phyloP scores from a whole-genome alignment of 352 stramenopile genomes.

The Pelagophyceae sp. region DNA sequence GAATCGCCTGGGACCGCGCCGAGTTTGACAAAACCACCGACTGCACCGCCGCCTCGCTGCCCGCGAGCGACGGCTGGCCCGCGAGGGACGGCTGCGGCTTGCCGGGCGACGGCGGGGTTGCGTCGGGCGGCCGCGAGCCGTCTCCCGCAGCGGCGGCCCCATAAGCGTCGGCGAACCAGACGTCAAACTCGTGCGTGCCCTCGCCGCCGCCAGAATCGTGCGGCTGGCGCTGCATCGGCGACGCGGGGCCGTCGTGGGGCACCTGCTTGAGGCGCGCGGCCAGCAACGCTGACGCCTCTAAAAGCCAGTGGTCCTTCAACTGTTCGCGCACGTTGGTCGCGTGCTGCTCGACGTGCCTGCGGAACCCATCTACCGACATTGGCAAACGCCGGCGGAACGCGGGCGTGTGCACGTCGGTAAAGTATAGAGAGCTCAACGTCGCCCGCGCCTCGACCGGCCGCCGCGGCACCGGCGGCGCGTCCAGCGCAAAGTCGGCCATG shows the following conservation, averaged over 20 bases:
- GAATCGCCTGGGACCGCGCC: slow-evolving; percentile 48
- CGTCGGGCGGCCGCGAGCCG: neutral
- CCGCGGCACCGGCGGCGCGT: too few relatives aligned
- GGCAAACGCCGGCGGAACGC: slow-evolving; percentile 60
- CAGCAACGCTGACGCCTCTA: slow-evolving; percentile 46
- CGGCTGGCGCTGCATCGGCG: neutral
- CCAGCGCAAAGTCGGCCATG: too few relatives aligned
- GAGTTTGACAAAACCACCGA: too few relatives aligned
- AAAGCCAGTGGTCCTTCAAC: slow-evolving; percentile 65
- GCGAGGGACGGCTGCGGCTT: neutral
- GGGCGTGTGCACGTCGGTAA: slow-evolving; percentile 60
- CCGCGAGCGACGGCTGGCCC: neutral
- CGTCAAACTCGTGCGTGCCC: slow-evolving; percentile 22
- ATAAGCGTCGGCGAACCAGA: slow-evolving; percentile 26
- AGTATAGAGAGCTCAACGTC: slow-evolving; percentile 3
- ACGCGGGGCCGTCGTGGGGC: neutral
- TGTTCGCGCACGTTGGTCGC: slow-evolving; percentile 70
- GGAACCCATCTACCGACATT: slow-evolving; percentile 67
- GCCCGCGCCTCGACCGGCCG: neutral
- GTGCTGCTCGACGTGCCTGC: slow-evolving; percentile 59
- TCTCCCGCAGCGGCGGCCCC: neutral
- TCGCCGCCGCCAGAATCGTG: neutral
- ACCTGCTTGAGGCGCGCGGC: slow-evolving; percentile 12
- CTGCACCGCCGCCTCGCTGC: neutral
- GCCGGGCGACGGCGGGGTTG: neutral